Evolutionary conservation across 306 rosid species (phyloP), one percentile per base, ranked within the genome.

Genomic region (Alnus rubra): DNA sequence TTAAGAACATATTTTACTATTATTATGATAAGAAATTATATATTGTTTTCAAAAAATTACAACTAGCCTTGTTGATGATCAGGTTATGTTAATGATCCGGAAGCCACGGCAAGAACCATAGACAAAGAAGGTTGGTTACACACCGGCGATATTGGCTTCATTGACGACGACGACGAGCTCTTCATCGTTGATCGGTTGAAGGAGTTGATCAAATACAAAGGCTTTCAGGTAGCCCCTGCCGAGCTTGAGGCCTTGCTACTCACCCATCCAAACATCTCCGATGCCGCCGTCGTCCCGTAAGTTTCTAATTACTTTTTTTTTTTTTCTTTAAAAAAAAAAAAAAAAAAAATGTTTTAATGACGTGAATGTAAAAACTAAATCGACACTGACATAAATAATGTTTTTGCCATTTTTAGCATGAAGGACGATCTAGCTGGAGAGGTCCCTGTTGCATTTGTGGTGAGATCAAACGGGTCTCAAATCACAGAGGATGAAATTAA

Each of bases 171-270:
- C 0, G 97, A 94, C 7, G 97, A 94, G 83, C 87, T 94, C 35
- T 94, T 92, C 92, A 92, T 94, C 47, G 94, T 94, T 10, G 98
- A 94, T 70, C 82, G 96, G 69, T 64, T 94, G 56, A 94, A 94
- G 82, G 98, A 94, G 76, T 79, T 94, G 9, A 94, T 94, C 68
- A 94, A 94, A 76, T 94, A 92, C 88, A 94, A 94, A 72, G 97
- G 96, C 19, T 92, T 92, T 72, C 98, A 94, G 68, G 98, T 94
- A 1, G 97, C 96, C 52, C 98, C 96, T 2, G 97, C 97, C 28
- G 96, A 94, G 77, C 90, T 94, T 5, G 98, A 94, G 74, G 94
- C 98, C 59, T 84, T 94, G 35, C 86, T 92, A 31, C 90, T 92
- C 44, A 79, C 97, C 62, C 97, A 94, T 58, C 91, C 94, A 4